Conservation (phyloP, 768 basidiomycete genomes). For the Suillus spraguei region DNA sequence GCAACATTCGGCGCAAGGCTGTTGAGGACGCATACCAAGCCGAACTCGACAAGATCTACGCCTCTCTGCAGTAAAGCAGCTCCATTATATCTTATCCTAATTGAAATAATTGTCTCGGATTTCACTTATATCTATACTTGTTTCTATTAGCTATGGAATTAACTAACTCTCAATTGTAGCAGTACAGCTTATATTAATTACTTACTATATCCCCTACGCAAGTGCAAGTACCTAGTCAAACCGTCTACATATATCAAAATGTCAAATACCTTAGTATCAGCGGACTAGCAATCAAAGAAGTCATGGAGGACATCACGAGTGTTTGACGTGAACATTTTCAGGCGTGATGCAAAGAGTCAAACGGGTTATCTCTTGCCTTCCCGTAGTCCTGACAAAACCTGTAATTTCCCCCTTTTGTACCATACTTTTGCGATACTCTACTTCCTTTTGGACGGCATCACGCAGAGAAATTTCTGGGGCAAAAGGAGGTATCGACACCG, state of each 20-base stretch:
- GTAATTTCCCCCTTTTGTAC: conserved; percentile 22
- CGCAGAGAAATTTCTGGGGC: conserved; percentile 17
- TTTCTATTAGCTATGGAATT: not conserved
- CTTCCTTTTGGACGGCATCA: conserved; percentile 20
- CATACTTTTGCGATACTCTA: conserved; percentile 23
- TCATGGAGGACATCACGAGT: not conserved
- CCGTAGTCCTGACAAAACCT: conserved; percentile 33
- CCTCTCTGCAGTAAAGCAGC: conserved; percentile 23
- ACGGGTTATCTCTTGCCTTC: conserved; percentile 17
- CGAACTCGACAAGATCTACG: conserved; percentile 62
- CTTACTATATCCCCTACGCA: conserved; percentile 6
- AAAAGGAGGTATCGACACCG: conserved; percentile 20
- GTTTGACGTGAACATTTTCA: conserved; percentile 19
- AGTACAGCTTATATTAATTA: conserved; percentile 2
- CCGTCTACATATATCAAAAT: not conserved
- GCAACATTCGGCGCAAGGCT: conserved; percentile 76
- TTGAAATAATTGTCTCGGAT: conserved; percentile 8
- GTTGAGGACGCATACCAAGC: conserved; percentile 67
- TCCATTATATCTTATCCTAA: not conserved
- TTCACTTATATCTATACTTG: conserved; percentile 21
- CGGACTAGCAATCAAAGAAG: not conserved
- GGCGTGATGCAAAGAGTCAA: conserved; percentile 30
- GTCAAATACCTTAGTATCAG: conserved; percentile 3
- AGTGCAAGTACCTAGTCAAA: not conserved
- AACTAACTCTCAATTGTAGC: not conserved